Evolutionary conservation across 2,329 filamentous ascomycete genomes (phyloP).

Genomic region (Xylariaceae sp.): DNA sequence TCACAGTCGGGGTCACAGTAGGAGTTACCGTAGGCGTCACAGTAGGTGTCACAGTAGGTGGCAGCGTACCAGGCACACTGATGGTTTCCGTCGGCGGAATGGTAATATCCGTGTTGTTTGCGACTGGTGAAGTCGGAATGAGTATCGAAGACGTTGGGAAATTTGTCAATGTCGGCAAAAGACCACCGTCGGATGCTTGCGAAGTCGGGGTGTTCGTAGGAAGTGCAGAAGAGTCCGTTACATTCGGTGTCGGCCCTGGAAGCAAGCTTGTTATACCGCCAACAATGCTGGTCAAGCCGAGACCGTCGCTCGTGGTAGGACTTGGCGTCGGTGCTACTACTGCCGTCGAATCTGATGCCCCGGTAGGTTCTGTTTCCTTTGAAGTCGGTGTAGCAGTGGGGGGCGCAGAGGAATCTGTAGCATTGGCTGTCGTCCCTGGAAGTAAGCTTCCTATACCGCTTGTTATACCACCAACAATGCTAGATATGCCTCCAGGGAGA

Average conservation of each 20-base stretch:
- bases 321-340: background rate
- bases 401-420: conserved; percentile 19
- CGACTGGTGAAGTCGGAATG: conserved; percentile 17
- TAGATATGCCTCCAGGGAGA: conserved; percentile 24
- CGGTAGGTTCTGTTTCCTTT: background rate
- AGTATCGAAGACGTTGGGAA: conserved; percentile 16
- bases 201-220: background rate
- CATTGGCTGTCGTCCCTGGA: conserved; percentile 14
- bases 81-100: conserved; percentile 20
- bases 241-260: conserved; percentile 20
- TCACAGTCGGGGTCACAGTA: background rate
- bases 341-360: background rate
- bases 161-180: conserved; percentile 22
- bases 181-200: conserved; percentile 9
- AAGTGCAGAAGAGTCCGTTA: conserved; percentile 22
- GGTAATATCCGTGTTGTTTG: conserved; percentile 31
- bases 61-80: conserved; percentile 24
- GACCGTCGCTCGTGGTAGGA: conserved; percentile 18
- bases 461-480: conserved; percentile 24
- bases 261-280: conserved; percentile 16
- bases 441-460: conserved; percentile 15
- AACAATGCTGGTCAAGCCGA: background rate
- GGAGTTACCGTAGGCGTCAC: background rate
- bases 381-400: conserved; percentile 1
- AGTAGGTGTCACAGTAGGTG: conserved; percentile 16